Base-by-base conservation (phyloP, 2,329 filamentous ascomycete genomes). In the Verticillium isaacii region DNA sequence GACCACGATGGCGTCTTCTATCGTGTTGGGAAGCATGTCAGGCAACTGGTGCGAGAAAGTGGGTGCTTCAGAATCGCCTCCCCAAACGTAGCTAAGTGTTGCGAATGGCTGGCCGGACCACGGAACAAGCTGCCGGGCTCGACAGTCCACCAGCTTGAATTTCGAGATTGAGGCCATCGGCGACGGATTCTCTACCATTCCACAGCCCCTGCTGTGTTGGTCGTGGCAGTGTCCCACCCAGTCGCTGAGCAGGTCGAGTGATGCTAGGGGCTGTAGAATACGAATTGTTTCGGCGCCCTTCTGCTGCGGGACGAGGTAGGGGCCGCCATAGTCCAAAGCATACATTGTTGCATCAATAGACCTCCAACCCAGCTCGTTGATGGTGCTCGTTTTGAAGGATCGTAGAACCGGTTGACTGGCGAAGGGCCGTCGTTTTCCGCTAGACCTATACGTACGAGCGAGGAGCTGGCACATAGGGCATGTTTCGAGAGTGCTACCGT, bases 1-100 rank as follows among this genome's bases (percentile, higher is more conserved):
- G 1, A 75, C 74, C 0, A 65, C 60, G 8, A 73, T 70, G 6
- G 74, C 71, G 63, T 67, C 56, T 0, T 4, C 2, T 2, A 61
- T 50, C 7, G 32, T 17, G 1, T 45, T 15, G 29, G 56, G 56
- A 2, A 56, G 19, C n/a, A 0, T 14, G 1, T 32, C 17, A 1
- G 60, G 60, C 12, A 60, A n/a, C 6, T 7, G 6, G 15, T 17
- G 6, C 14, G 37, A 41, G 15, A 41, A 41, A 7, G 15, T 5
- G 6, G 37, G 37, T 17, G 37, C 37, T 17, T 3, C 3, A 41
- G 37, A 41, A 17, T 5, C 17, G 3, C 4, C 37, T 41, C 37
- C 37, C 37, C 37, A 41, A 1, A 41, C 37, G 15, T 41, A 41
- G 17, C 37, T 41, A 12, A 41, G 37, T 5, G 37, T 41, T n/a